phyloP scores from a whole-genome alignment of 306 rosid genomes.

The Canavalia ensiformis region DNA sequence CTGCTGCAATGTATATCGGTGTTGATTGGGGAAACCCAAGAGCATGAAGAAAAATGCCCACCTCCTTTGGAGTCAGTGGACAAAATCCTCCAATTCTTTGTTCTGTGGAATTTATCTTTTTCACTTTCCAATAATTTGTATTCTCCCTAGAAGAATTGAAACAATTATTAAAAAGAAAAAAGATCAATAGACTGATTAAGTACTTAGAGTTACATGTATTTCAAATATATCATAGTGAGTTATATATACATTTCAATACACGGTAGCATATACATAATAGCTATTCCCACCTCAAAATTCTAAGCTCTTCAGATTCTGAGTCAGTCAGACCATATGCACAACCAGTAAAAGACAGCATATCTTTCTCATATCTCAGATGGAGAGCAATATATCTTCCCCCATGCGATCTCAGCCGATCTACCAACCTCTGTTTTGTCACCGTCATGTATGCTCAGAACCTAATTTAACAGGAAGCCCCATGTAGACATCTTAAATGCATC shows the following conservation, averaged over 20 bases:
- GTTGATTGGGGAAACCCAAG: conserved; percentile 86
- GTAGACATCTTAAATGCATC: conserved; percentile 92
- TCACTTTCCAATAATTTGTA: conserved; percentile 90
- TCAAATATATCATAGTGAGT: too few relatives aligned
- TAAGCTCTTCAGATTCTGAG: conserved; percentile 87
- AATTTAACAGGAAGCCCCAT: conserved; percentile 88
- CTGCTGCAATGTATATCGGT: conserved; percentile 89
- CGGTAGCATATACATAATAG: conserved; percentile 26
- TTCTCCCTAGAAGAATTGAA: conserved; percentile 72
- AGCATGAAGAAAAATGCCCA: conserved; percentile 88
- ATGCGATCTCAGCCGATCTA: conserved; percentile 84
- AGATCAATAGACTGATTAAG: not conserved
- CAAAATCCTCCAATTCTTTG: conserved; percentile 90
- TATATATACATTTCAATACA: not conserved
- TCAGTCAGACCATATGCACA: conserved; percentile 84
- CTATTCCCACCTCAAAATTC: conserved; percentile 79
- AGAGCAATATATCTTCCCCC: conserved; percentile 92
- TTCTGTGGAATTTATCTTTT: conserved; percentile 81
- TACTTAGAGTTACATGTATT: not conserved
- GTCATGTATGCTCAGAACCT: conserved; percentile 98
- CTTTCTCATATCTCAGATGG: conserved; percentile 95
- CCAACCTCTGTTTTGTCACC: conserved; percentile 97
- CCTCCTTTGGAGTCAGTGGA: conserved; percentile 94
- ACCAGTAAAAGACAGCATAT: conserved; percentile 95
- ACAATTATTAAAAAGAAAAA: conserved; percentile 30